Evolutionary conservation across 352 stramenopile species (phyloP), one percentile per base, ranked within the genome.

Genomic region (Globisporangium heterothallicum): DNA sequence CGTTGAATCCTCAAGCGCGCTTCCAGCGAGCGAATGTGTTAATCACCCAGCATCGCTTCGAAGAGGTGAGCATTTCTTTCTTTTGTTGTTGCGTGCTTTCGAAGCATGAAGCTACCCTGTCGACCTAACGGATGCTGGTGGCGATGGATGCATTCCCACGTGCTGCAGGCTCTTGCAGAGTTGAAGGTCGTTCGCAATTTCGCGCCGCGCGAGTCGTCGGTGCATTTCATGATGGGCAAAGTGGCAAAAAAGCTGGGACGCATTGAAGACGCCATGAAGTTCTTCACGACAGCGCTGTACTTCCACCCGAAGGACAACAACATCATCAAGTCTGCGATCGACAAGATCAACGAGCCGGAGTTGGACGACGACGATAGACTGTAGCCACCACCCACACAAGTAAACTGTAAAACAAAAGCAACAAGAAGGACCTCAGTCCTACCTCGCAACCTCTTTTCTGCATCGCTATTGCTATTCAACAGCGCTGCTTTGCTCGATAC

Each of bases 231-330:
- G 52, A 97, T 99, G 84, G 96, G 96, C 24, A 97, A 97, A 62
- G 90, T 99, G 32, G 64, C 72, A 25, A 94, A 92, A 61, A 80
- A 78, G 42, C 69, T 92, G n/a, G 94, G 94, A 4, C 77, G 78
- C 10, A 58, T 82, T 19, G 92, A 98, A 42, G 85, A 98, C 43
- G 96, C 96, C 4, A 96, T 99, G 88, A 78, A 85, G 44, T 95
- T 92, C 66, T 98, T 98, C 63, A 97, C 96, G 38, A 96, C 88
- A 32, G 96, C 96, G 5, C 72, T 98, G 30, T 96, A 98, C 69
- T 91, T 98, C 51, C 89, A 98, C 60, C 96, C 94, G 6, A 99
- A 99, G 68, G 95, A 98, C 77, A 97, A 94, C 57, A 96, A 98
- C 63, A 64, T 98, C 21, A 97, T 99, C 70, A 98, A 98, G 64